Evolutionary conservation across 2,329 filamentous ascomycete species (phyloP), one percentile per base, ranked within the genome.

Genomic region (Diaporthe vexans): DNA sequence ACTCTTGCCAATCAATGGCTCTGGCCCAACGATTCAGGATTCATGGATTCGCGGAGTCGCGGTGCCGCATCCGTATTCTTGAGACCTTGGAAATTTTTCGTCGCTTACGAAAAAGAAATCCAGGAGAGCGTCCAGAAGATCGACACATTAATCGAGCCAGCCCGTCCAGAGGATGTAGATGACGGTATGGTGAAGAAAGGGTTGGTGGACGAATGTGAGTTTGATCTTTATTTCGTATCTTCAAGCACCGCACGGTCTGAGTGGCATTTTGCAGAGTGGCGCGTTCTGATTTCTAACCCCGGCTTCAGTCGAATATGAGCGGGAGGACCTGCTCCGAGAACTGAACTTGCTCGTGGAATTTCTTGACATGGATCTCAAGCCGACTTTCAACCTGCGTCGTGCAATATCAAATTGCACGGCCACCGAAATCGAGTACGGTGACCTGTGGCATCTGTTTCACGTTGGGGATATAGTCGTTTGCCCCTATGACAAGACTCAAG

Each of bases 21-120:
- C 24, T 61, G 58, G 58, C 35, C 35, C 7, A 3, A 1, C 8
- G n/a, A 61, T 8, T 3, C 21, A 3, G 9, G 0, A 9, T 4
- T n/a, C 1, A 0, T 24, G n/a, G 19, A 13, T 3, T 0, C 0
- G 4, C 11, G 33, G 37, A 40, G 1, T 43, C 2, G 13, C 8
- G 7, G 24, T n/a, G 0, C 59, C 46, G 1, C 59, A 29, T 15
- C 59, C 40, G 10, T 63, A 33, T 17, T 63, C 29, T 63, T 63
- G 40, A 48, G 59, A 48, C 59, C 59, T 33, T 63, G 59, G 59
- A 63, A 63, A n/a, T 10, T 63, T 24, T 8, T 63, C 5, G 24
- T 63, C 24, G 24, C 59, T n/a, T 33, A 48, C 24, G 59, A 63
- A n/a, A 63, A 63, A 6, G 24, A 63, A 63, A 63, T 63, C 1